A percentile compares a stretch with the other conserved stretches of the same genome.
Conservation (phyloP, 306 rosid species). For the Lupinus albus region DNA sequence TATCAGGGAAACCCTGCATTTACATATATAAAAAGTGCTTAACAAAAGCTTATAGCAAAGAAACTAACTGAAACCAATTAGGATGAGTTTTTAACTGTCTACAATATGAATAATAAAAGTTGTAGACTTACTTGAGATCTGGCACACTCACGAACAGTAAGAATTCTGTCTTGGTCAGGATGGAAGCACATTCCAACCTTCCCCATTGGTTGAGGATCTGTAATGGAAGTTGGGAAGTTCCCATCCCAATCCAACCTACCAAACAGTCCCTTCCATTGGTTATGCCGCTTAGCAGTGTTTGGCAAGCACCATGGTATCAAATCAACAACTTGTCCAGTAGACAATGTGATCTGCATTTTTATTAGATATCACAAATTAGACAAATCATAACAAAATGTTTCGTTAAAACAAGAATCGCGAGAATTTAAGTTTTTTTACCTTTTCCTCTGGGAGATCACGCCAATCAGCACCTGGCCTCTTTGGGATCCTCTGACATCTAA, state of each 20-base stretch:
- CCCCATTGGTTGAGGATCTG: slow-evolving; percentile 99
- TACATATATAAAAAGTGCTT: slow-evolving; percentile 12
- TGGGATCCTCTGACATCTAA: slow-evolving; percentile 85
- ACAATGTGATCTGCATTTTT: slow-evolving; percentile 64
- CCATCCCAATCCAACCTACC: slow-evolving; percentile 99
- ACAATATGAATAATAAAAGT: background rate
- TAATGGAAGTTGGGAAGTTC: slow-evolving; percentile 91
- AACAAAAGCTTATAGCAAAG: slow-evolving; percentile 1
- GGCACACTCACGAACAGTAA: slow-evolving; percentile 94
- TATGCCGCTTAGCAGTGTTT: slow-evolving; percentile 94
- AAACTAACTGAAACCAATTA: background rate
- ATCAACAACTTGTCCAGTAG: slow-evolving; percentile 78
- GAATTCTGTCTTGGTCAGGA: slow-evolving; percentile 93
- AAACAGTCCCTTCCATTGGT: slow-evolving; percentile 95
- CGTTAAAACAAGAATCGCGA: background rate
- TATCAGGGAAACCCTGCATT: slow-evolving; percentile 87
- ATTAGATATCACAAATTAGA: slow-evolving; percentile 29
- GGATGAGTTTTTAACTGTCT: background rate
- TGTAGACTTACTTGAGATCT: slow-evolving; percentile 80
- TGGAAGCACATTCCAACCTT: slow-evolving; percentile 99
- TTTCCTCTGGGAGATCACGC: slow-evolving; percentile 92
- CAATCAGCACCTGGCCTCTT: slow-evolving; percentile 96
- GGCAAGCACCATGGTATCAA: slow-evolving; percentile 99
- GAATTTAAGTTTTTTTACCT: slow-evolving; percentile 52
- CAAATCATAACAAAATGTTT: background rate